Percentiles rank a stretch among this genome's conserved stretches.
Conservation (phyloP, 495 filamentous ascomycete genomes). For the Glonium stellatum region DNA sequence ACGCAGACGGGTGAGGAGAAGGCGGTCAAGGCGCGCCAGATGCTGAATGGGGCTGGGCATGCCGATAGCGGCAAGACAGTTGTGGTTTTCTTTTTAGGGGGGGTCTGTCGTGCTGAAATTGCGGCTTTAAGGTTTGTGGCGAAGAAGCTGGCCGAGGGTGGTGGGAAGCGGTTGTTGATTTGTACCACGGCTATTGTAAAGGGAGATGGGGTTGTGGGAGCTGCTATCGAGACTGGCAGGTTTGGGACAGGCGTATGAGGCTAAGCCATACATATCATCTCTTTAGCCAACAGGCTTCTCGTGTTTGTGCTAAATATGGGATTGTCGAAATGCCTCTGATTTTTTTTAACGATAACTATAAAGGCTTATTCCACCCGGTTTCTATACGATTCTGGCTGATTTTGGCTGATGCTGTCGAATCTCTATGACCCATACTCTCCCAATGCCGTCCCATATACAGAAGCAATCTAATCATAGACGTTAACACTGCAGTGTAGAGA, state of each 20-base stretch:
- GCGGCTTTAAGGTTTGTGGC: conserved; percentile 88
- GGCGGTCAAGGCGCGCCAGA: conserved; percentile 78
- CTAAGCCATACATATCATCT: too few relatives aligned
- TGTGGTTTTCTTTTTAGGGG: conserved; percentile 90
- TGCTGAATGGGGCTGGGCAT: conserved; percentile 55
- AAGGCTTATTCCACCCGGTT: too few relatives aligned
- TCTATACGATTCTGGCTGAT: too few relatives aligned
- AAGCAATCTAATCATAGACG: too few relatives aligned
- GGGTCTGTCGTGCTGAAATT: conserved; percentile 92
- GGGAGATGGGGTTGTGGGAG: conserved; percentile 83
- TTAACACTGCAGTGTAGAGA: too few relatives aligned
- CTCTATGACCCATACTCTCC: too few relatives aligned
- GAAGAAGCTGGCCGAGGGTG: conserved; percentile 63
- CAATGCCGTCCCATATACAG: too few relatives aligned
- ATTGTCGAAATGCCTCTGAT: too few relatives aligned
- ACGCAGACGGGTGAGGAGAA: conserved; percentile 91
- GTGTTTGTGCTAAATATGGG: too few relatives aligned
- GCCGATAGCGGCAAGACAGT: conserved; percentile 64
- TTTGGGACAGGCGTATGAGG: conserved; percentile 42
- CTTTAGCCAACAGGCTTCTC: too few relatives aligned
- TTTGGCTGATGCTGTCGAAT: too few relatives aligned
- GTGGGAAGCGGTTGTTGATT: conserved; percentile 86
- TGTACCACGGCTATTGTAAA: conserved; percentile 86
- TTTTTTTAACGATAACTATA: too few relatives aligned
- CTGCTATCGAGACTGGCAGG: conserved; percentile 65